phyloP scores from a whole-genome alignment of 179 eudicot genomes.

The Silene noctiflora region DNA sequence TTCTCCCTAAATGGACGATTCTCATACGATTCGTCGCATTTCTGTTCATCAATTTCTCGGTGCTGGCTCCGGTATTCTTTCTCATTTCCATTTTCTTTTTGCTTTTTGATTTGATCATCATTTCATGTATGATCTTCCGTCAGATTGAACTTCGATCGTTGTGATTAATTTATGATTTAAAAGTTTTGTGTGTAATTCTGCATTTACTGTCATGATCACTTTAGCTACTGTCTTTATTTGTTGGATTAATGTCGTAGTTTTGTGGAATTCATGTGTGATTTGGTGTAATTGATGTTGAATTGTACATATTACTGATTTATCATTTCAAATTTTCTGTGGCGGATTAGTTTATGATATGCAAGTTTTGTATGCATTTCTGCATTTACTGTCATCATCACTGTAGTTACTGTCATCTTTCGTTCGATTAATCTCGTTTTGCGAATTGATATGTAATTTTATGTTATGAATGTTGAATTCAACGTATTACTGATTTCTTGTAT shows the following conservation, averaged over 20 bases:
- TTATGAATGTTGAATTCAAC: neutral
- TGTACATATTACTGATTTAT: neutral
- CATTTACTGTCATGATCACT: neutral
- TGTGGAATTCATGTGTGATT: neutral
- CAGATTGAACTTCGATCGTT: neutral
- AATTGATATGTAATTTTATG: neutral
- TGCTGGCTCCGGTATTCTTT: slow-evolving; percentile 54
- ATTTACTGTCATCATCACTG: slow-evolving; percentile 1
- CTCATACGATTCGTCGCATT: slow-evolving; percentile 33
- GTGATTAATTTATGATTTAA: neutral
- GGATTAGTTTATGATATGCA: neutral
- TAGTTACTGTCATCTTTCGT: neutral
- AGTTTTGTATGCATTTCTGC: neutral
- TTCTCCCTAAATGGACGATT: slow-evolving; percentile 24
- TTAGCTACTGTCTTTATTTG: neutral
- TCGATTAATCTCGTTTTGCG: neutral
- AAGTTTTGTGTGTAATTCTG: neutral
- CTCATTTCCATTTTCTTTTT: neutral
- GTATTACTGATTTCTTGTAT: neutral
- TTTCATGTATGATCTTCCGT: slow-evolving; percentile 4
- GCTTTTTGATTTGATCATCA: slow-evolving; percentile 8
- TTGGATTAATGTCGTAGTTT: neutral
- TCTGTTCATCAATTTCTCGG: slow-evolving; percentile 74
- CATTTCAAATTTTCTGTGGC: neutral
- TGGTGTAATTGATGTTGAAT: neutral